These are phyloP conservation scores for Chalciporus piperatus DNA, from an alignment of 768 basidiomycete genomes.

Conservation along the genomic window DNA sequence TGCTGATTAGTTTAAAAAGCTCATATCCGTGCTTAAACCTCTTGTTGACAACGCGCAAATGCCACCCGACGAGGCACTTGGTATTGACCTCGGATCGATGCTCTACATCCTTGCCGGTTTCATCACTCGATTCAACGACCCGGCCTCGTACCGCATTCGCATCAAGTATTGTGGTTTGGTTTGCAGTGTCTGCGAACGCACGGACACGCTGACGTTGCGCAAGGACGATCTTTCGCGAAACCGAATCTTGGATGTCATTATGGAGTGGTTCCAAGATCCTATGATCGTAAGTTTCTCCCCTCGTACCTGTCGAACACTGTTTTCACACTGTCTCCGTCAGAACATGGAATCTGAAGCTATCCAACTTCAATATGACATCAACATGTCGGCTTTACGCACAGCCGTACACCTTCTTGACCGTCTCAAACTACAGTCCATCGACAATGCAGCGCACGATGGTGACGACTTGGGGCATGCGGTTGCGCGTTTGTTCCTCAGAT, in stretches of 20 bases:
- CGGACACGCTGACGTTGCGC: slow-evolving; percentile 58
- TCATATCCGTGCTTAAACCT: slow-evolving; percentile 71
- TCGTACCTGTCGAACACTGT: neutral
- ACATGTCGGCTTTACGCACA: slow-evolving; percentile 70
- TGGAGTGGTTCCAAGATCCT: slow-evolving; percentile 72
- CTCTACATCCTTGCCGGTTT: slow-evolving; percentile 61
- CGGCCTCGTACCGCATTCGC: slow-evolving; percentile 60
- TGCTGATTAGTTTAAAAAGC: slow-evolving; percentile 40
- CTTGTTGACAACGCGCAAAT: slow-evolving; percentile 70
- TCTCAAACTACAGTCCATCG: slow-evolving; percentile 61
- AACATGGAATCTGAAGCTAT: slow-evolving; percentile 36
- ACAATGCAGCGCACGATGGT: slow-evolving; percentile 46
- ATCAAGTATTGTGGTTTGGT: slow-evolving; percentile 73
- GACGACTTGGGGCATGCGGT: slow-evolving; percentile 69
- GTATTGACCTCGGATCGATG: slow-evolving; percentile 60
- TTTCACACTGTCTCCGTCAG: slow-evolving; percentile 20
- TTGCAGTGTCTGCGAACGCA: slow-evolving; percentile 62
- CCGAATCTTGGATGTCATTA: slow-evolving; percentile 69
- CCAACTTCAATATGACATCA: slow-evolving; percentile 59
- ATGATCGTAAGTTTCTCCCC: slow-evolving; percentile 40
- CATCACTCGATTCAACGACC: slow-evolving; percentile 58
- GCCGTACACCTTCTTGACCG: slow-evolving; percentile 74
- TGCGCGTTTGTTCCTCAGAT: slow-evolving; percentile 77
- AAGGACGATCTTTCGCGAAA: slow-evolving; percentile 69
- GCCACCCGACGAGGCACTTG: slow-evolving; percentile 56